Evolutionary conservation across 2,329 filamentous ascomycete species (phyloP), one percentile per base, ranked within the genome.

Genomic region (Fusarium pseudoanthophilum): DNA sequence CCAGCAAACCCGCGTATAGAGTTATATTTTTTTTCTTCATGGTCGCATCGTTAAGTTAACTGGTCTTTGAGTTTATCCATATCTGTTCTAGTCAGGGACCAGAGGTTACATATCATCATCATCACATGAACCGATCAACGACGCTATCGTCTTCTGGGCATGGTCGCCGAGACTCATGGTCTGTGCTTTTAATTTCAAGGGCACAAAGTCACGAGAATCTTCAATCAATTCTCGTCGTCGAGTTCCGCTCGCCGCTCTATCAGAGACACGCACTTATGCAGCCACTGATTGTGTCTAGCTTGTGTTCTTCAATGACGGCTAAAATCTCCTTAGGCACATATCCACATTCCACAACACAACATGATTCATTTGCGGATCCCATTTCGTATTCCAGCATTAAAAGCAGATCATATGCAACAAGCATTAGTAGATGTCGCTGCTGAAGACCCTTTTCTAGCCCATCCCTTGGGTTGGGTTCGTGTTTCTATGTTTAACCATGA

Each of bases 11-110:
- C 40, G 30, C 42, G 26, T 36, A 65, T n/a, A 30, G 28, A 60
- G 24, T 56, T 42, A 32, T 49, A 32, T 45, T 58, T 48, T 60
- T 58, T 18, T 15, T 34, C 7, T 13, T 16, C 24, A 13, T 32
- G 40, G 10, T 64, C 30, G 43, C 60, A 67, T 64, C 49, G 48
- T 65, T 4, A 39, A 39, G 20, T 21, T 28, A 51, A 32, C 60
- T 69, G 66, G 65, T 62, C 66, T 42, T 43, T 46, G n/a, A 43
- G 45, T 51, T 24, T 68, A 43, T 68, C 64, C 64, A 15, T 43
- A 68, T 68, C 37, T 42, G 68, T 64, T 37, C 69, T 71, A 71
- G 69, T 71, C 69, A 71, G 69, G 69, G 68, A 71, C 69, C 26
- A 55, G 26, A 68, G 26, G 42, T 63, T 53, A 63, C 64, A 67